Conservation (phyloP, 2,329 filamentous ascomycete species). For the Botryotinia convoluta region DNA sequence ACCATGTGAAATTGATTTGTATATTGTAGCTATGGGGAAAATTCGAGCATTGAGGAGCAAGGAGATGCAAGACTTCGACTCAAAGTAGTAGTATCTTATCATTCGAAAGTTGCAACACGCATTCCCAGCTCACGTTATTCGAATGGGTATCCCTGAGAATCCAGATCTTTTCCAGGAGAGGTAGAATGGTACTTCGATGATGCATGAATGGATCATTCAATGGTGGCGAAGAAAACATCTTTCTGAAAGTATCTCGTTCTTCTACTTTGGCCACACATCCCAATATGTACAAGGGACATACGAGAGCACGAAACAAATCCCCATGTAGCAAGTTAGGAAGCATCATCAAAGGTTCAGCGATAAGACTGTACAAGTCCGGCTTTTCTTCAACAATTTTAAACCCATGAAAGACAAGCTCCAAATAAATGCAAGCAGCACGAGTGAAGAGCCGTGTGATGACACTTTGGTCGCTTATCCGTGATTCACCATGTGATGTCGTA, state of each 20-base stretch:
- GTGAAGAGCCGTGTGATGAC: constrained; percentile 33
- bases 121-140: constrained; percentile 17
- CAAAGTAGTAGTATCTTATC: constrained; percentile 15
- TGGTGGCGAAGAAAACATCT: constrained; percentile 29
- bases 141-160: constrained; percentile 17
- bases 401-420: constrained; percentile 32
- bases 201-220: constrained; percentile 31
- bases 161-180: constrained; percentile 34
- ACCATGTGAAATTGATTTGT: too few species aligned
- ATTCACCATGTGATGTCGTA: background rate
- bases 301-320: constrained; percentile 27
- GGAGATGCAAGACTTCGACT: background rate
- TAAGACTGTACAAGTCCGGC: constrained; percentile 22
- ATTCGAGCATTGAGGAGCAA: background rate
- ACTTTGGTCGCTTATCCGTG: background rate
- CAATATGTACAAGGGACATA: constrained; percentile 34
- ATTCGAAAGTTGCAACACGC: background rate
- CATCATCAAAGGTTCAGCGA: constrained; percentile 28
- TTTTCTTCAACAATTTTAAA: constrained; percentile 23
- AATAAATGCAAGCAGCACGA: constrained; percentile 30
- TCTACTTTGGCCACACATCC: constrained; percentile 28
- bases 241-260: constrained; percentile 32
- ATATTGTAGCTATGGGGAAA: background rate
- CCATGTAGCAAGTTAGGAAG: constrained; percentile 25
- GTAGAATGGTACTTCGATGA: constrained; percentile 33